Base-by-base conservation (phyloP, 352 stramenopile genomes). In the Globisporangium cystogenes region DNA sequence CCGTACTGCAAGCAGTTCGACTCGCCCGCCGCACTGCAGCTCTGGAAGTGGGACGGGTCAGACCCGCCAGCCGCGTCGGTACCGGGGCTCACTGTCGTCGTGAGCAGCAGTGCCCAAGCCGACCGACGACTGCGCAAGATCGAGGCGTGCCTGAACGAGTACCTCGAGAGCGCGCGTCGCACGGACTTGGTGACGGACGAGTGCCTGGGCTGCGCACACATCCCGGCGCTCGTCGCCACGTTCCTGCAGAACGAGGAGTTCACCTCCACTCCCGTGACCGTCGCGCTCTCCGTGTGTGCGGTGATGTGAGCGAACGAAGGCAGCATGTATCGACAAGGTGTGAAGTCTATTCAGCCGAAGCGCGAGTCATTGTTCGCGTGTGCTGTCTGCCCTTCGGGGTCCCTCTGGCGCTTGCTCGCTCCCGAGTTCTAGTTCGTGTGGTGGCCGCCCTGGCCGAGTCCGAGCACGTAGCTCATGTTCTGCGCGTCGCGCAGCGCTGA, bases 391-490 rank as follows among this genome's bases (percentile, higher is more conserved):
- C 27, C 40, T 10, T 16, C 8, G 2, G 2, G 14, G 3, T 44
- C 39, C 21, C 39, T 16, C 26, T 40, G 7, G 7, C 39, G 7
- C 37, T 5, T 42, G 40, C 40, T 45, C 7, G 40, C 20, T 24
- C 31, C 23, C 40, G 14, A 12, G 7, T 15, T 57, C 58, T 86
- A 88, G 58, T 87, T 82, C 42, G 80, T 89, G 55, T 84, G 58
- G 59, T 90, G 86, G 57, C 82, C 82, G 39, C 80, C 77, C 61
- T 89, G 82, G 8, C 82, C 82, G 35, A 92, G 65, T 3, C 84
- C 84, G 43, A 95, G 70, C 43, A 93, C 84, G 67, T 93, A 95
- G 66, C 84, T 93, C 82, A 95, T 95, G 58, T 72, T 82, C 64
- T 92, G 78, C n/a, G 84, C 84, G 36, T 92, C 82, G 29, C 81